Evolutionary conservation across 768 basidiomycete genomes (phyloP), one percentile per base, ranked within the genome.

Genomic region (Mycena metata): DNA sequence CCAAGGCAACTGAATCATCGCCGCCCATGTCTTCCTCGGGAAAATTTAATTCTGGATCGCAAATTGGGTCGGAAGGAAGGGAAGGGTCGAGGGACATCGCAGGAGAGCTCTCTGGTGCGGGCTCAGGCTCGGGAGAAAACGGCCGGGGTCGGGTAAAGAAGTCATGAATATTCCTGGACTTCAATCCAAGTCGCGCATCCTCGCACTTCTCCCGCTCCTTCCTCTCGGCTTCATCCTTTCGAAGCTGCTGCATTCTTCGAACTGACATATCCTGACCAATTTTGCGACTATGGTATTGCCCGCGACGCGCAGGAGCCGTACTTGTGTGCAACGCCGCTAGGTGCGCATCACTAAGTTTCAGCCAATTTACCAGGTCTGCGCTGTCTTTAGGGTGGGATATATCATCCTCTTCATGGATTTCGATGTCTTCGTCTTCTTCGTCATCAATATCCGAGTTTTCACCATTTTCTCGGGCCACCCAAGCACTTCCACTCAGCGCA

Each of bases 271-370:
- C 51, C 17, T 52, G 15, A 5, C 51, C 51, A 35, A 52, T 21
- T 35, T 52, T 52, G 51, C 30, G n/a, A 19, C 17, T 52, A 13
- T 52, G 52, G 21, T 54, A 54, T 16, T 10, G 13, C 5, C 52
- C 36, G 2, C 52, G 36, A 17, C n/a, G 33, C 19, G 15, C n/a
- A n/a, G 52, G 52, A n/a, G 52, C 52, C 21, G 36, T n/a, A 54
- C 35, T 54, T n/a, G n/a, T n/a, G n/a, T n/a, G n/a, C n/a, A n/a
- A n/a, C n/a, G n/a, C n/a, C n/a, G n/a, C n/a, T n/a, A n/a, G 35
- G 36, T 54, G 36, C 36, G 52, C 52, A 54, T 54, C 52, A 39
- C 35, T 54, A 35, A 54, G 19, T 12, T 54, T 17, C 52, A 54
- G 19, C 52, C 52, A 54, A 12, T 54, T 36, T 9, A 5, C 9